Conservation (phyloP, 345 rosid species). For the Salix exigua region DNA sequence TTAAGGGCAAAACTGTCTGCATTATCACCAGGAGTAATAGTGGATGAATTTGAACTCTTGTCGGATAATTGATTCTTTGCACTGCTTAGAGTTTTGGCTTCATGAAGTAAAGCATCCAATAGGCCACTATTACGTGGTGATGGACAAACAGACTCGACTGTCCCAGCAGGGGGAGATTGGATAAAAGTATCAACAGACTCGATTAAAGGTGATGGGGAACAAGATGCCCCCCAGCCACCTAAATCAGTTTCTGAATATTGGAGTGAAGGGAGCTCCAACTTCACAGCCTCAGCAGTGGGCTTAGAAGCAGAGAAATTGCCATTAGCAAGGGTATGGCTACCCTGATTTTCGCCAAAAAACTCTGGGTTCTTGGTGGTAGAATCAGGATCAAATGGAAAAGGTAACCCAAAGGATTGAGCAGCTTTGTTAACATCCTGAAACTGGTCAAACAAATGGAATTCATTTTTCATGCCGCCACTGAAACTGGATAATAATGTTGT, state of each 20-base stretch:
- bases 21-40: conserved; percentile 48
- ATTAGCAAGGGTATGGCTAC: conserved; percentile 77
- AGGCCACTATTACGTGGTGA: conserved; percentile 81
- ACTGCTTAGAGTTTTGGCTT: conserved; percentile 64
- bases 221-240: conserved; percentile 65
- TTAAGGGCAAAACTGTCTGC: conserved; percentile 48
- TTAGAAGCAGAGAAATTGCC: conserved; percentile 86
- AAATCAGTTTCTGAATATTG: conserved; percentile 84
- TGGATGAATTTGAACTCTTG: conserved; percentile 61
- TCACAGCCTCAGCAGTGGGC: conserved; percentile 71
- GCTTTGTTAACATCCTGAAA: conserved; percentile 46
- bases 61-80: conserved; percentile 64
- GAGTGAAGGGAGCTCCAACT: conserved; percentile 99
- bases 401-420: conserved; percentile 40
- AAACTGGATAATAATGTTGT: conserved; percentile 41
- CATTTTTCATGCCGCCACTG: conserved; percentile 43
- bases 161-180: conserved; percentile 68
- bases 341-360: conserved; percentile 51
- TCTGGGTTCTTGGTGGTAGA: conserved; percentile 38
- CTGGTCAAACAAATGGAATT: conserved; percentile 44
- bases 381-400: conserved; percentile 57
- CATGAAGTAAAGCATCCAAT: conserved; percentile 82
- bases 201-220: conserved; percentile 60
- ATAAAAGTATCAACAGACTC: conserved; percentile 71
- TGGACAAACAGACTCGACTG: conserved; percentile 46